Percentiles rank a stretch among this genome's conserved stretches.
Evolutionary conservation across 805 yeast species (phyloP).

Genomic region (Saccharomycopsis lassenensis): DNA sequence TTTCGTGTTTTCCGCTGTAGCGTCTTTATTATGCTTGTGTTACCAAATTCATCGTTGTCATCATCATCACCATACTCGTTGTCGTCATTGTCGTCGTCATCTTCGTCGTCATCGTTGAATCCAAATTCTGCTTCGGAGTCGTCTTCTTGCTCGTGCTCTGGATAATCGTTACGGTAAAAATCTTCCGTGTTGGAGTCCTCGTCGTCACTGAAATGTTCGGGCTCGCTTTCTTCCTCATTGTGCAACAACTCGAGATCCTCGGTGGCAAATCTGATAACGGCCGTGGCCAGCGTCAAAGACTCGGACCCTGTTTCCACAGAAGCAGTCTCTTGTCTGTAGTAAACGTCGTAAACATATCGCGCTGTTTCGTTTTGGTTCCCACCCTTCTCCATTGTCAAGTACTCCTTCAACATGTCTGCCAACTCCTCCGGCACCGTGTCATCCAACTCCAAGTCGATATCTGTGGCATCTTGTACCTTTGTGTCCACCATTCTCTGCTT

Average conservation of each 20-base stretch:
- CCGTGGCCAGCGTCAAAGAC: slow-evolving; percentile 15
- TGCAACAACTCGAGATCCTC: slow-evolving; percentile 25
- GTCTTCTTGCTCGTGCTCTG: slow-evolving; percentile 81
- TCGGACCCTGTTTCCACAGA: slow-evolving; percentile 21
- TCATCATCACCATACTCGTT: slow-evolving; percentile 18
- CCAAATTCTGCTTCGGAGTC: slow-evolving; percentile 27
- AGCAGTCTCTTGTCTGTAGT: slow-evolving; percentile 47
- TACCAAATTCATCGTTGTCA: slow-evolving; percentile 2
- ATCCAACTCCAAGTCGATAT: no score
- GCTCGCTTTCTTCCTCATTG: slow-evolving; percentile 31
- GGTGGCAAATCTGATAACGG: slow-evolving; percentile 27
- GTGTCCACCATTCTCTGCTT: slow-evolving; percentile 20
- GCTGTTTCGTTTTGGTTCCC: slow-evolving; percentile 2
- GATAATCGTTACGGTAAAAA: slow-evolving; percentile 86
- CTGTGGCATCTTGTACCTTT: no score
- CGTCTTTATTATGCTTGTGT: neutral
- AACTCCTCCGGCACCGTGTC: slow-evolving; percentile 47
- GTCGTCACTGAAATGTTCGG: slow-evolving; percentile 43
- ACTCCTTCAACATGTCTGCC: slow-evolving; percentile 62
- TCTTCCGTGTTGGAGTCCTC: slow-evolving; percentile 89
- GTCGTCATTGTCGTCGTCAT: slow-evolving; percentile 22
- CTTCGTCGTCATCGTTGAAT: slow-evolving; percentile 28
- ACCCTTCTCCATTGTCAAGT: slow-evolving; percentile 32
- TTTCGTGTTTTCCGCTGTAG: neutral
- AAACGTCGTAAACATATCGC: slow-evolving; percentile 83